phyloP scores from a whole-genome alignment of 2,329 filamentous ascomycete species.

The Aspergillus carbonarius region DNA sequence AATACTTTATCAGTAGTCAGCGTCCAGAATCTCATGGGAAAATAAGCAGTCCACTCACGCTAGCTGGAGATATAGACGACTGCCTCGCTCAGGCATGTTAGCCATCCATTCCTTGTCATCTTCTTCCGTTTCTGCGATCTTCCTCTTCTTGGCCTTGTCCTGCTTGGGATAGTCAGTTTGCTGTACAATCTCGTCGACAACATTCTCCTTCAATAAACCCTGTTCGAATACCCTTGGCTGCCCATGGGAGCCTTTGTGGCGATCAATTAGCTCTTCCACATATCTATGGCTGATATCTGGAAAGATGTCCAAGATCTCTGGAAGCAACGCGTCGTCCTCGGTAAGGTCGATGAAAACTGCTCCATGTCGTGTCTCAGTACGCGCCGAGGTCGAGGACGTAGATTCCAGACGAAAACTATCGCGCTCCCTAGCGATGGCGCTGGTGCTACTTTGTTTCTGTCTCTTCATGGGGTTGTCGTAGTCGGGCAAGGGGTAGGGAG shows the following conservation, averaged over 20 bases:
- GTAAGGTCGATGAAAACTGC: background rate
- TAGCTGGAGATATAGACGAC: constrained; percentile 19
- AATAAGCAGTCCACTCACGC: constrained; percentile 20
- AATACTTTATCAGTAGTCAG: constrained; percentile 2
- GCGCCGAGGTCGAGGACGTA: background rate
- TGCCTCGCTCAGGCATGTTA: constrained; percentile 24
- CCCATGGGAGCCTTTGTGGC: constrained; percentile 6
- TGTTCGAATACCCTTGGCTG: background rate
- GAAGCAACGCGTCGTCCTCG: constrained; percentile 25
- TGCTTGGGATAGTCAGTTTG: constrained; percentile 45
- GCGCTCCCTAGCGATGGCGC: background rate
- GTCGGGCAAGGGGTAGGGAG: background rate
- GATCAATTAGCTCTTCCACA: constrained; percentile 39
- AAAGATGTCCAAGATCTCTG: constrained; percentile 44
- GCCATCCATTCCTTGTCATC: constrained; percentile 28
- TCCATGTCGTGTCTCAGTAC: background rate
- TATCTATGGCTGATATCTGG: constrained; percentile 49
- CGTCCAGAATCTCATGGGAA: background rate
- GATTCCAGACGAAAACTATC: constrained; percentile 1
- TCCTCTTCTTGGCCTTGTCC: constrained; percentile 37
- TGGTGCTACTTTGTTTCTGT: constrained; percentile 1
- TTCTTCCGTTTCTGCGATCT: constrained; percentile 34
- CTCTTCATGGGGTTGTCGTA: background rate
- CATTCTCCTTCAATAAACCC: constrained; percentile 23
- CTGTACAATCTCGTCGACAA: constrained; percentile 46